Conservation (phyloP, 306 rosid species). For the Quercus cerris region DNA sequence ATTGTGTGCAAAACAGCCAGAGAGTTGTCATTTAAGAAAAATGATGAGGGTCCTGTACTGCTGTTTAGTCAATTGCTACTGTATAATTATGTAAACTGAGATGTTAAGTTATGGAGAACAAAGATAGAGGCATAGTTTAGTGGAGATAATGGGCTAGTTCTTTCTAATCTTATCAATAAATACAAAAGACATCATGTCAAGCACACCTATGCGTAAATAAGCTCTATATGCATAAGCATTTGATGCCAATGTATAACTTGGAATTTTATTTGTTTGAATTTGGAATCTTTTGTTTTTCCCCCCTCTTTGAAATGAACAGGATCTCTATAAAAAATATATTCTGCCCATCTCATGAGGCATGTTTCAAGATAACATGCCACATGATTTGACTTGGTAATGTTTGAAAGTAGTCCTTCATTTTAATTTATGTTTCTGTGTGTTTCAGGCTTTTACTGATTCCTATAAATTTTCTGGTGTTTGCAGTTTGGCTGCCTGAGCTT, state of each 20-base stretch:
- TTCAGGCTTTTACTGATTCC: constrained; percentile 10
- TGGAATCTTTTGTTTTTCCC: no score
- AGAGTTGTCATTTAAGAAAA: neutral
- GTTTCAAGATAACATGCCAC: neutral
- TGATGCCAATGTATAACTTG: no score
- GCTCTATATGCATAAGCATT: no score
- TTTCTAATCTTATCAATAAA: neutral
- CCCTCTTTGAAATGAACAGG: no score
- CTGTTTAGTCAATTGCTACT: neutral
- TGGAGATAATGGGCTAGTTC: neutral
- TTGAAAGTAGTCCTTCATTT: neutral
- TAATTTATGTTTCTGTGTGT: neutral
- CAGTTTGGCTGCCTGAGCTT: constrained; percentile 95
- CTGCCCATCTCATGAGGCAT: neutral
- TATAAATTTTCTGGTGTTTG: constrained; percentile 40
- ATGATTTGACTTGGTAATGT: neutral
- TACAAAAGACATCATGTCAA: no score
- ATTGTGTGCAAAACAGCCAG: no score
- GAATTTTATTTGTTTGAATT: no score
- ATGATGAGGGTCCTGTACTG: neutral
- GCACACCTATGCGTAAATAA: no score
- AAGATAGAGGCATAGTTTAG: neutral
- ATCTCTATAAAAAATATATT: no score
- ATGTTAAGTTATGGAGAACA: neutral
- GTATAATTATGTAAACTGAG: neutral